Conservation (phyloP, 192 early-diverging fungal genomes). For the Coemansia furcata region DNA sequence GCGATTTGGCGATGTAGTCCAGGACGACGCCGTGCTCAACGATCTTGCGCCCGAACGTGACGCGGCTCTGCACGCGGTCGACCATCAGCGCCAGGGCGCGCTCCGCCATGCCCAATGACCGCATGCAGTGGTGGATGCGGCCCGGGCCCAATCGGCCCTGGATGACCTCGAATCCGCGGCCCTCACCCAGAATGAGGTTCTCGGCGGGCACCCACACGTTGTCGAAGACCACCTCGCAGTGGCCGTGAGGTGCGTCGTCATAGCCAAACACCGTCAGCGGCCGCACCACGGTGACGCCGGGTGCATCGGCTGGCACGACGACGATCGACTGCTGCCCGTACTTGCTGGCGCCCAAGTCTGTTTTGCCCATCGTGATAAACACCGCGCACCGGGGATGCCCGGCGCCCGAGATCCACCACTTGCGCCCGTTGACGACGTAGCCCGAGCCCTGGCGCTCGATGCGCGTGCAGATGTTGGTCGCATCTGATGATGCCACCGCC, state of each 20-base stretch:
- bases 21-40: conserved; percentile 80
- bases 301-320: conserved; percentile 79
- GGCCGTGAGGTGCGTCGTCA: conserved; percentile 96
- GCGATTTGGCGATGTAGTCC: conserved; percentile 77
- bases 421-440: conserved; percentile 76
- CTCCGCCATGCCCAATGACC: conserved; percentile 89
- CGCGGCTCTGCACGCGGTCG: conserved; percentile 74
- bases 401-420: conserved; percentile 99
- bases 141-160: conserved; percentile 94
- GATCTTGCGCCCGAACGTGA: conserved; percentile 86
- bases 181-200: conserved; percentile 91
- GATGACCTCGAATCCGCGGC: conserved; percentile 97
- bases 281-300: conserved; percentile 79
- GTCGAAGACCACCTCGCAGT: conserved; percentile 90
- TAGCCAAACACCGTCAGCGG: conserved; percentile 90
- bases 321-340: conserved; percentile 91
- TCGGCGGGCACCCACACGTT: conserved; percentile 83
- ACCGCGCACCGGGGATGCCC: conserved; percentile 92
- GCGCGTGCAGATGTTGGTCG: conserved; percentile 90
- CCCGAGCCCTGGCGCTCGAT: conserved; percentile 68
- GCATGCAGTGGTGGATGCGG: conserved; percentile 98
- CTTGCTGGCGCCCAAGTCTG: conserved; percentile 55
- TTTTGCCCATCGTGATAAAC: conserved; percentile 92
- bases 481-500: conserved; percentile 93
- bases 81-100: conserved; percentile 87